Base-by-base conservation (phyloP, 129 eudicot genomes). In the Flaveria trinervia region DNA sequence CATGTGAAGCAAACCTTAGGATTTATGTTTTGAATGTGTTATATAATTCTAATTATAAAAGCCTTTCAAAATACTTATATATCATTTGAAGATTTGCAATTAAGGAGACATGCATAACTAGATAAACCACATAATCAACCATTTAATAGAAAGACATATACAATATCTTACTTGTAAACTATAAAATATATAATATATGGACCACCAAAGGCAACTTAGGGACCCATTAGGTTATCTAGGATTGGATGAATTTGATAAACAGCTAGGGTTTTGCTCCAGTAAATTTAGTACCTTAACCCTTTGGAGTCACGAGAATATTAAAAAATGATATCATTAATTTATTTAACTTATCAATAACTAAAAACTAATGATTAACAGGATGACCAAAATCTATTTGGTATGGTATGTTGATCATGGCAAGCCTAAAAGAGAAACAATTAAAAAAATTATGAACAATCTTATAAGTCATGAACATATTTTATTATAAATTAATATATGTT, bases 161-260 rank as follows among this genome's bases (percentile, higher is more conserved):
- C 36, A 23, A 22, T 14, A 59, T 22, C 36, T 59, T 59, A 59
- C 15, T 57, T 2, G 26, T 10, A 11, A 9, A 22, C 33, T 22
- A 57, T 57, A 57, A 20, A 22, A 22, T 22, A 23, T 2, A 59
- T 9, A 3, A 2, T 55, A 16, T 9, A 59, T 10, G 65, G 65
- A 59, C 65, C 65, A 22, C 36, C 11, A 59, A 59, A 59, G 65
- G 65, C 30, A 10, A 59, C 22, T 22, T 23, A 59, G 30, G 65
- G 62, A 55, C 62, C 62, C 62, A 17, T 55, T 55, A 7, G 62
- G 61, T 55, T 55, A 55, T 22, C 22, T 57, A 57, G 65, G 65
- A 36, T 59, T 59, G 16, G 36, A 10, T 57, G 65, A 57, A 57
- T 57, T 57, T 57, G 65, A 57, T 59, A 22, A 6, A 22, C 33